Percentiles rank a stretch among this genome's conserved stretches.
Conservation (phyloP, 768 basidiomycete species). For the Exsudoporus frostii region DNA sequence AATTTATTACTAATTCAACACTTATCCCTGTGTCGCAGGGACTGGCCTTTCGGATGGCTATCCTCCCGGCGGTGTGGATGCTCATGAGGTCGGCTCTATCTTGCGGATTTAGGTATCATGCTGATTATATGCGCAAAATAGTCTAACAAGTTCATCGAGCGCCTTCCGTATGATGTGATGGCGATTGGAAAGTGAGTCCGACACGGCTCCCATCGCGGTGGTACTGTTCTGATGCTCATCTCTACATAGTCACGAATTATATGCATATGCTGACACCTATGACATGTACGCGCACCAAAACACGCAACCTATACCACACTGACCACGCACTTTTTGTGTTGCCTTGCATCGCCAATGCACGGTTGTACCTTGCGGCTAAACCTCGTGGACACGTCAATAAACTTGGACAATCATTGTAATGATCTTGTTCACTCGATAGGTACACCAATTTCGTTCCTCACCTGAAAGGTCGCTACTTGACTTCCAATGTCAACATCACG, state of each 20-base stretch:
- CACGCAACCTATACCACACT: neutral
- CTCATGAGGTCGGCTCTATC: slow-evolving; percentile 52
- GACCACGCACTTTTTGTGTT: neutral
- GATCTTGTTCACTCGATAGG: slow-evolving; percentile 30
- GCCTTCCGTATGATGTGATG: slow-evolving; percentile 78
- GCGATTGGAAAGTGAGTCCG: slow-evolving; percentile 75
- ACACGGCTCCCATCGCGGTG: neutral
- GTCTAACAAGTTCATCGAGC: slow-evolving; percentile 72
- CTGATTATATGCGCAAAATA: slow-evolving; percentile 23
- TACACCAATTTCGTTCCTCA: slow-evolving; percentile 64
- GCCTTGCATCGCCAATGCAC: too few species aligned
- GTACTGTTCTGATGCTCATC: neutral
- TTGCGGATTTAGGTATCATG: neutral
- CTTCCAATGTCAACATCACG: slow-evolving; percentile 87
- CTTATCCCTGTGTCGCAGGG: slow-evolving; percentile 36
- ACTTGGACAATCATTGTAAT: neutral
- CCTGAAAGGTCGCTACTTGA: slow-evolving; percentile 70
- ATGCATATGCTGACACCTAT: slow-evolving; percentile 60
- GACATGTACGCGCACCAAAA: slow-evolving; percentile 51
- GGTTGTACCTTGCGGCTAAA: neutral
- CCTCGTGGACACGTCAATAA: neutral
- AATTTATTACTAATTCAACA: neutral
- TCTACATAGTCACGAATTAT: slow-evolving; percentile 70
- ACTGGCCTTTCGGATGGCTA: slow-evolving; percentile 78
- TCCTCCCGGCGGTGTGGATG: slow-evolving; percentile 67